Conservation (phyloP, 768 basidiomycete genomes). For the Russula virescens region DNA sequence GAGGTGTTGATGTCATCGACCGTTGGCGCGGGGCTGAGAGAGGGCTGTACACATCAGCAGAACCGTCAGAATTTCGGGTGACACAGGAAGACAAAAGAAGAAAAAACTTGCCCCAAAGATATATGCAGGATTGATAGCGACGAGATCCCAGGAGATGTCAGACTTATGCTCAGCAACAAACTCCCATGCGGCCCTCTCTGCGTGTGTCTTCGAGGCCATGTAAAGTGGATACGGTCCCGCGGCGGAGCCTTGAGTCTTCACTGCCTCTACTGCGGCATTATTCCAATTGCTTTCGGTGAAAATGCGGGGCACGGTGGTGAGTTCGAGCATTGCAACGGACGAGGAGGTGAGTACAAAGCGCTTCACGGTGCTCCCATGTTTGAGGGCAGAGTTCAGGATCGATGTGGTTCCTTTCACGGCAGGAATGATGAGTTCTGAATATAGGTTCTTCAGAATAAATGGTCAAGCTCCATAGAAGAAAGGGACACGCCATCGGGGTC, state of each 20-base stretch:
- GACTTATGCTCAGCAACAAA: conserved; percentile 41
- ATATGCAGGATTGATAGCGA: conserved; percentile 49
- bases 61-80: no score
- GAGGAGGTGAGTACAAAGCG: conserved; percentile 63
- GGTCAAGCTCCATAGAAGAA: no score
- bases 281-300: conserved; percentile 44
- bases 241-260: conserved; percentile 45
- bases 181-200: conserved; percentile 55
- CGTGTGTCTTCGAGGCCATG: conserved; percentile 50
- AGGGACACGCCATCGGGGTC: conserved; percentile 33
- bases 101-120: conserved; percentile 10
- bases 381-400: conserved; percentile 53
- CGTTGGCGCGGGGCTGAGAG: conserved; percentile 26
- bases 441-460: background rate
- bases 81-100: background rate
- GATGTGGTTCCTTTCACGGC: conserved; percentile 67
- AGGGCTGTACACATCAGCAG: conserved; percentile 24
- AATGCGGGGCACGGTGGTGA: conserved; percentile 23
- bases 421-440: conserved; percentile 59
- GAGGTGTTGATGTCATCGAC: conserved; percentile 16
- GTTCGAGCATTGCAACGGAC: conserved; percentile 38
- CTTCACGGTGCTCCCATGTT: conserved; percentile 50
- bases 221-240: conserved; percentile 43
- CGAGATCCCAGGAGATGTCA: conserved; percentile 45
- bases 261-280: conserved; percentile 38